Conservation (phyloP, 2,329 filamentous ascomycete genomes). For the Fusarium sp. region DNA sequence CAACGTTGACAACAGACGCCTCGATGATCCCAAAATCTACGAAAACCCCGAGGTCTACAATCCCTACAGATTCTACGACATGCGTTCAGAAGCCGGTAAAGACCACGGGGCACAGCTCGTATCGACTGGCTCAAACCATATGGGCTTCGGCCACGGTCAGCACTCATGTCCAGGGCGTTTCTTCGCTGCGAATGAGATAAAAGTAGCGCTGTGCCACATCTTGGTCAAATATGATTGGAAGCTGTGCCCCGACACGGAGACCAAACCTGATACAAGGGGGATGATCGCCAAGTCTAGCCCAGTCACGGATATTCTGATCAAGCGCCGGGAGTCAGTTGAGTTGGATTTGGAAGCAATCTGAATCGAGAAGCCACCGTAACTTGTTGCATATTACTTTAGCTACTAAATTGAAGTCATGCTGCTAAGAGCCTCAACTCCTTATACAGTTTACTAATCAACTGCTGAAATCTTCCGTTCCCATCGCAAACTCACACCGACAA, state of each 20-base stretch:
- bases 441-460: neutral
- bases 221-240: constrained; percentile 12
- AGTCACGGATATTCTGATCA: neutral
- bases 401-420: too few relatives aligned
- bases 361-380: fast-evolving
- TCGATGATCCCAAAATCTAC: neutral
- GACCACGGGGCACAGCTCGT: neutral
- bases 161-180: neutral
- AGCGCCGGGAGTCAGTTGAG: neutral
- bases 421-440: fast-evolving
- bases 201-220: neutral
- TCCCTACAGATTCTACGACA: neutral
- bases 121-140: neutral
- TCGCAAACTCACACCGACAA: fast-evolving
- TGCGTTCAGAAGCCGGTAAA: neutral
- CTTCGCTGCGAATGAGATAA: neutral
- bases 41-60: neutral
- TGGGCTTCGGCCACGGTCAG: neutral
- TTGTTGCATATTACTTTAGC: fast-evolving
- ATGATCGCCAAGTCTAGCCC: neutral
- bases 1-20: neutral
- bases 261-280: neutral
- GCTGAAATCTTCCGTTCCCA: fast-evolving
- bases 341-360: neutral
- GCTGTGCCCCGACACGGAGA: neutral